Base-by-base conservation (phyloP, 2,329 filamentous ascomycete species). In the Escovopsis sp. region DNA sequence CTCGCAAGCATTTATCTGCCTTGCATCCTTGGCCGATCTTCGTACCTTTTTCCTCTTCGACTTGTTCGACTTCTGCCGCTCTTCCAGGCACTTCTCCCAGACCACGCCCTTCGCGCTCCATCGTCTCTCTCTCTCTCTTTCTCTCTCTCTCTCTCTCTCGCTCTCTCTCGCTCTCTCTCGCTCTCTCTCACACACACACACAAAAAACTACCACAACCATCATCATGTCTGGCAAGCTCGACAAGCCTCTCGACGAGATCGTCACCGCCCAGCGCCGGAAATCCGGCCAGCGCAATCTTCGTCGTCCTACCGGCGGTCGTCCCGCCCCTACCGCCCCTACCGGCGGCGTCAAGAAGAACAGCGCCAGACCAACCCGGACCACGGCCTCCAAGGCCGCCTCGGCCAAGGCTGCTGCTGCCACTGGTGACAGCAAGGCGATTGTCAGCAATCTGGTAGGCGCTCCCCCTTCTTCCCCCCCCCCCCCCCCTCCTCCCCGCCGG, bases 161-260 rank as follows among this genome's bases (percentile, higher is more conserved):
- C n/a, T n/a, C n/a, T n/a, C n/a, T n/a, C n/a, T n/a, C n/a, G n/a
- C n/a, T n/a, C n/a, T n/a, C n/a, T n/a, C n/a, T n/a, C n/a, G n/a
- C n/a, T n/a, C n/a, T n/a, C n/a, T 31, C 27, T 31, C 37, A 26
- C 14, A 27, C 19, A 31, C 16, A n/a, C 35, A n/a, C n/a, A n/a
- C n/a, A n/a, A n/a, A n/a, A n/a, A 28, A 25, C 31, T 14, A 33
- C 17, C 39, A 40, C 37, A 35, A 9, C 27, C 43, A 43, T 53
- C 61, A 79, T 50, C 48, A 93, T 94, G 86, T 84, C 85, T 68
- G 79, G 76, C 67, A 94, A 94, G 68, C 81, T 98, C 55, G 86
- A 94, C 61, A 79, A 92, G 68, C 87, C 86, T 66, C 83, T 98
- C 48, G 90, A 96, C 60, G 86, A 94, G 65, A 94, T 98, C 63